Conservation (phyloP, 768 basidiomycete genomes). For the Lactarius quietus region DNA sequence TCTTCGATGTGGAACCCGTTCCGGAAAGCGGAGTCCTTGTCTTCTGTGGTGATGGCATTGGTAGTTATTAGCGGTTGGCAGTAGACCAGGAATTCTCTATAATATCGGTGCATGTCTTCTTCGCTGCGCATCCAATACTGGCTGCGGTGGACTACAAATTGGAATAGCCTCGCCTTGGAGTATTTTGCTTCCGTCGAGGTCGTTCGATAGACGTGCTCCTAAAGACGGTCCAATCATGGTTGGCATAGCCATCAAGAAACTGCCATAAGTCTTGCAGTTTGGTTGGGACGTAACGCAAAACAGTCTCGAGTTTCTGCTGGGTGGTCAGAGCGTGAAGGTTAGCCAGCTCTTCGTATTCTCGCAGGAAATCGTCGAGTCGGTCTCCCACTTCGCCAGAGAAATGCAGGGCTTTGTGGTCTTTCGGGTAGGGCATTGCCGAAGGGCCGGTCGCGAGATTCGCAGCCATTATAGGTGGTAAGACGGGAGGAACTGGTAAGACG, state of each 20-base stretch:
- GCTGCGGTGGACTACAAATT: neutral
- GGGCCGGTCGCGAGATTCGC: neutral
- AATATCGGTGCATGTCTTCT: neutral
- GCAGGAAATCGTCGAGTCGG: neutral
- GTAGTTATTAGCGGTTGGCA: neutral
- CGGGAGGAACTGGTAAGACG: no score
- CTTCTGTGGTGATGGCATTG: neutral
- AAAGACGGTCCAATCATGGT: accelerated
- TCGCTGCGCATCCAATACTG: neutral
- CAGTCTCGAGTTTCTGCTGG: neutral
- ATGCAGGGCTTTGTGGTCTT: neutral
- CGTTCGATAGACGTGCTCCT: neutral
- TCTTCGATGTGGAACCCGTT: no score
- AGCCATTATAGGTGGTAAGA: no score
- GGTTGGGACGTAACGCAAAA: neutral
- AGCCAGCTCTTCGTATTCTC: neutral
- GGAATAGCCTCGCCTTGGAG: neutral
- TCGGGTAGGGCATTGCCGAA: neutral
- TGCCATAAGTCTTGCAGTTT: neutral
- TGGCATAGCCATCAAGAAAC: neutral
- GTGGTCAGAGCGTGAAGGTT: neutral
- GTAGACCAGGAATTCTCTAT: neutral
- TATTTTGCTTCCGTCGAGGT: neutral
- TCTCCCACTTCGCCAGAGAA: neutral
- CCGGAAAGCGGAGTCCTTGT: neutral